A percentile compares a stretch with the other conserved stretches of the same genome.
phyloP scores from a whole-genome alignment of 805 yeast genomes.

The Candida multigemmis region DNA sequence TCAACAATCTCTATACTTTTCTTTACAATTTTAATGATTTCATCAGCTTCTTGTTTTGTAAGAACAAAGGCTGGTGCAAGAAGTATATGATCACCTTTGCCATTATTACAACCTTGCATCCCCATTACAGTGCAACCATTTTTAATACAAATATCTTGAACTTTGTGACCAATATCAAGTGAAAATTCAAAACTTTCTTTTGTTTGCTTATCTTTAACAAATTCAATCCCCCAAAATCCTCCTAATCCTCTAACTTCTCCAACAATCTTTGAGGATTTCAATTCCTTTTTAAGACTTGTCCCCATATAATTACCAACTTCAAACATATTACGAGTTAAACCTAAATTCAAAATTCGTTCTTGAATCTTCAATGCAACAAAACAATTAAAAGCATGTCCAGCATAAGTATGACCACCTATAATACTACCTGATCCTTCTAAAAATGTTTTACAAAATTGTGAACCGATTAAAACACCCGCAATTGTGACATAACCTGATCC shows the following conservation, averaged over 20 bases:
- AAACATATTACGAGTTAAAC: slow-evolving; percentile 29
- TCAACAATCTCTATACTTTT: slow-evolving; percentile 32
- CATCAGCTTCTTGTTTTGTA: slow-evolving; percentile 25
- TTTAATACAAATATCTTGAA: slow-evolving; percentile 24
- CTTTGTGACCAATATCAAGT: slow-evolving; percentile 24
- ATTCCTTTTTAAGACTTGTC: slow-evolving; percentile 11
- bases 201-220: slow-evolving; percentile 43
- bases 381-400: slow-evolving; percentile 18
- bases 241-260: slow-evolving; percentile 62
- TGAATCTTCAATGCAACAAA: slow-evolving; percentile 18
- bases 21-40: slow-evolving; percentile 25
- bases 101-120: slow-evolving; percentile 24
- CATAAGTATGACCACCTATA: slow-evolving; percentile 16
- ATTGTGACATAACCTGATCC: slow-evolving; percentile 22
- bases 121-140: slow-evolving; percentile 44
- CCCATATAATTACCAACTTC: slow-evolving; percentile 37
- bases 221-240: slow-evolving; percentile 49
- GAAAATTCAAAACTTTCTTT: slow-evolving; percentile 38
- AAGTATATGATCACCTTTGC: slow-evolving; percentile 35
- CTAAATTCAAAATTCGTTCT: slow-evolving; percentile 20
- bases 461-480: slow-evolving; percentile 20
- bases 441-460: slow-evolving; percentile 12
- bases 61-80: slow-evolving; percentile 37
- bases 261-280: slow-evolving; percentile 13
- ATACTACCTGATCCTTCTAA: slow-evolving; percentile 11